phyloP scores from a whole-genome alignment of 1,284 basidiomycete genomes.

The Sanghuangporus baumii region DNA sequence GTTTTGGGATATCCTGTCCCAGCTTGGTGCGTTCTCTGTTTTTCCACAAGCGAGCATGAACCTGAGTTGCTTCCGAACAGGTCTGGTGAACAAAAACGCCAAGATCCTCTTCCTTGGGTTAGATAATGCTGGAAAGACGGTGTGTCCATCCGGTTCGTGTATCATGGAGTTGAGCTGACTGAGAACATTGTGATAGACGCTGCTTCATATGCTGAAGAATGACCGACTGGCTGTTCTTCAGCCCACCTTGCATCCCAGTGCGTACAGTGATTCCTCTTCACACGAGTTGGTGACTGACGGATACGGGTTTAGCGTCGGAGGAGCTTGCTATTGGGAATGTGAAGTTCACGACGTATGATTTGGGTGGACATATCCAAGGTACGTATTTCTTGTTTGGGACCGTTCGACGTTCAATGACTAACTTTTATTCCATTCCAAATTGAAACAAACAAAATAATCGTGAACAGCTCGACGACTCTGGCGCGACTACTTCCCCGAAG shows the following conservation, averaged over 20 bases:
- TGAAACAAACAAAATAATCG: neutral
- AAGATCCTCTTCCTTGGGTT: conserved; percentile 99
- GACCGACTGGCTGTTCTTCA: conserved; percentile 97
- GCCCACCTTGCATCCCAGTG: conserved; percentile 99
- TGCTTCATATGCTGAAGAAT: conserved; percentile 99
- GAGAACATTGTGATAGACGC: conserved; percentile 56
- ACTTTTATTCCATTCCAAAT: neutral
- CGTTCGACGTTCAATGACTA: neutral
- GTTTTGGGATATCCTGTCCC: conserved; percentile 92
- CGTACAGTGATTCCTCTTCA: conserved; percentile 23
- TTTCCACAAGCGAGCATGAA: neutral
- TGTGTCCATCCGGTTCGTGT: conserved; percentile 34
- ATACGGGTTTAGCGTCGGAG: conserved; percentile 74
- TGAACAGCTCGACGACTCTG: conserved; percentile 88
- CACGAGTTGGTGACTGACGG: conserved; percentile 11
- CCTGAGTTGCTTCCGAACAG: conserved; percentile 35
- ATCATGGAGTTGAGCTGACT: conserved; percentile 2
- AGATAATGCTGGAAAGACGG: conserved; percentile 99
- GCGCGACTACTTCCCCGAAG: conserved; percentile 99
- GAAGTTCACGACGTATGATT: conserved; percentile 98
- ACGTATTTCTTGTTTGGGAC: conserved; percentile 23
- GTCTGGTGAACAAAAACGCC: conserved; percentile 97
- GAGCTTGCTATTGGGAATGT: conserved; percentile 98
- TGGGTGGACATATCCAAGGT: conserved; percentile 98
- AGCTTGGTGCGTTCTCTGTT: conserved; percentile 57